Base-by-base conservation (phyloP, 441 rosid species). In the Bocquillonia castaneifolia region DNA sequence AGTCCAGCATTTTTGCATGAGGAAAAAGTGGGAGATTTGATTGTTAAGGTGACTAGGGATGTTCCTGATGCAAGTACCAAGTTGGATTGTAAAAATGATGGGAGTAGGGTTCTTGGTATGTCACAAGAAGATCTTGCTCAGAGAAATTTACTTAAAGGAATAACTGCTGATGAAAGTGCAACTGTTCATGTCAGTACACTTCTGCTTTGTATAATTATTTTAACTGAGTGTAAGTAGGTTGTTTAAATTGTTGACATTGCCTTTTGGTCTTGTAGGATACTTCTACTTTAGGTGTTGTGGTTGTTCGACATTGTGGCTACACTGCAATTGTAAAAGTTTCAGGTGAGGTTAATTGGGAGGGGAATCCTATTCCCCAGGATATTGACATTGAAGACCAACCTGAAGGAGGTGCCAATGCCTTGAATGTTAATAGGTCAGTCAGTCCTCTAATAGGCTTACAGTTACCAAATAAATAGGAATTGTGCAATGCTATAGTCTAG, bases 151-250 rank as follows among this genome's bases (percentile, higher is more conserved):
- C 81, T 88, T 45, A 88, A 85, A 77, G 93, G 93, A 59, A 66
- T 88, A 67, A 85, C 86, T 28, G 90, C 93, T 53, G 87, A 84
- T 80, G 93, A 85, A 75, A 88, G 82, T 78, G 86, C 85, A 45
- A 74, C 83, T 62, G 81, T 85, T 69, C 93, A 78, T 77, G 88
- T 88, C 70, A 80, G 88, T 75, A 51, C 59, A 55, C 40, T 61
- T 23, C 68, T 67, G 10, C 68, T 80, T 59, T 51, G 25, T 67
- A 37, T 78, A 58, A 59, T 68, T 50, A 14, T 56, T 47, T 57
- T 79, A 59, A 70, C 53, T 62, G 58, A 72, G n/a, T n/a, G n/a
- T n/a, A n/a, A 58, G 73, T 63, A 71, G 45, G 69, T 79, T 76
- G 67, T 22, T 39, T 73, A 62, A 69, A 64, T 55, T 36, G 61